Base-by-base conservation (phyloP, 306 rosid genomes). In the Calophaca sinica region DNA sequence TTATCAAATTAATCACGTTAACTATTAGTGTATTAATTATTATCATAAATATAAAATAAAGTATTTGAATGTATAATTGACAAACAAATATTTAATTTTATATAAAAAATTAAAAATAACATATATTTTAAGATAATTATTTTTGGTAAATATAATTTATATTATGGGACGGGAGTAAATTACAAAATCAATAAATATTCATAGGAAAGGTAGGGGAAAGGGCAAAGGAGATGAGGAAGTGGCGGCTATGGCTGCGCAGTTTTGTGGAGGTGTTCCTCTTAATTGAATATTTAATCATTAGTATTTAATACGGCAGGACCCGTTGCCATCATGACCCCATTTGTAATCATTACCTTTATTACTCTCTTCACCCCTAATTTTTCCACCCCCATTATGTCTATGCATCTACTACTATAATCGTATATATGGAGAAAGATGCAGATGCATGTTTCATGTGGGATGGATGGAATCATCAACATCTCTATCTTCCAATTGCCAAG, bases 241-340 rank as follows among this genome's bases (percentile, higher is more conserved):
- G 94, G 94, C 98, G 94, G 96, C 96, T 85, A 12, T 82, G 96
- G 86, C 96, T 87, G 98, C 98, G 86, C 92, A 64, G 84, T 71
- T 61, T 36, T 74, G 69, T 68, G 53, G 41, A 9, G 26, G 12
- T 29, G 61, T 46, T 20, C 26, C 26, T 20, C 26, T 68, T 55
- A 50, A 61, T 72, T 33, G 36, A 33, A 33, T 44, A 51, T 84
- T 75, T 79, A 71, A 77, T 79, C 59, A 84, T 84, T 82, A 20
- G 36, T 36, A 60, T 55, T 52, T 52, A 39, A 70, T 62, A 15
- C 32, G 20, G 50, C 82, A 5, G 76, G 76, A 75, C 28, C 82
- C 81, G 79, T 81, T 78, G 74, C 85, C 36, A 81, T 78, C 89
- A 67, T 58, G 78, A 49, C 80, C 87, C 83, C 84, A 83, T 76